These are phyloP conservation scores for Inonotus hispidus DNA, from an alignment of 1,284 basidiomycete genomes.

Conservation along the genomic window DNA sequence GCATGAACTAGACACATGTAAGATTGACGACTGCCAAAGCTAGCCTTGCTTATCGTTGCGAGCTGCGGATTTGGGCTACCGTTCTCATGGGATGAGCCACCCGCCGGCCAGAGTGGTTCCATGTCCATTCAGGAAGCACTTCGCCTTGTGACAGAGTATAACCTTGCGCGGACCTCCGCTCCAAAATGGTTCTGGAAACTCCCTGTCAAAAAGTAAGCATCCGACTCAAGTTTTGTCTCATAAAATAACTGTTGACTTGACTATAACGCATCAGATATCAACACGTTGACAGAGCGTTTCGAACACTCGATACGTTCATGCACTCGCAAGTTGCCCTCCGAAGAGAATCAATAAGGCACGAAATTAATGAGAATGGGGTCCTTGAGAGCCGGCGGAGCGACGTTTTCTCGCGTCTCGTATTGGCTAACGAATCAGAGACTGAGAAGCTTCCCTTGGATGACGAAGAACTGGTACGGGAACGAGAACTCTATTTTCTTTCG, in stretches of 20 bases:
- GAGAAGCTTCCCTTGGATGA: slow-evolving; percentile 41
- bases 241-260: neutral
- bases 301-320: slow-evolving; percentile 36
- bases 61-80: slow-evolving; percentile 47
- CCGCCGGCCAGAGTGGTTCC: slow-evolving; percentile 31
- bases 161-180: slow-evolving; percentile 26
- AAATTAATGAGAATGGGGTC: slow-evolving; percentile 16
- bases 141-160: slow-evolving; percentile 31
- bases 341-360: slow-evolving; percentile 30
- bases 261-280: slow-evolving; percentile 18
- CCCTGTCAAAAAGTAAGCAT: slow-evolving; percentile 36
- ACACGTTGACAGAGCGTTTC: slow-evolving; percentile 27
- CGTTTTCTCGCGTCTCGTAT: slow-evolving; percentile 43
- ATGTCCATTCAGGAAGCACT: slow-evolving; percentile 44
- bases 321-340: slow-evolving; percentile 32
- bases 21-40: slow-evolving; percentile 24
- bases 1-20: neutral
- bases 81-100: slow-evolving; percentile 36
- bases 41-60: slow-evolving; percentile 44
- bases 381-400: slow-evolving; percentile 28
- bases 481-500: neutral
- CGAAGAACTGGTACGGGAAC: slow-evolving; percentile 38
- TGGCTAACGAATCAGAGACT: slow-evolving; percentile 43
- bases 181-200: slow-evolving; percentile 41
- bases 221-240: neutral